A percentile compares a stretch with the other conserved stretches of the same genome.
Evolutionary conservation across 2,329 filamentous ascomycete genomes (phyloP).

Genomic region (Colletotrichum eremochloae): DNA sequence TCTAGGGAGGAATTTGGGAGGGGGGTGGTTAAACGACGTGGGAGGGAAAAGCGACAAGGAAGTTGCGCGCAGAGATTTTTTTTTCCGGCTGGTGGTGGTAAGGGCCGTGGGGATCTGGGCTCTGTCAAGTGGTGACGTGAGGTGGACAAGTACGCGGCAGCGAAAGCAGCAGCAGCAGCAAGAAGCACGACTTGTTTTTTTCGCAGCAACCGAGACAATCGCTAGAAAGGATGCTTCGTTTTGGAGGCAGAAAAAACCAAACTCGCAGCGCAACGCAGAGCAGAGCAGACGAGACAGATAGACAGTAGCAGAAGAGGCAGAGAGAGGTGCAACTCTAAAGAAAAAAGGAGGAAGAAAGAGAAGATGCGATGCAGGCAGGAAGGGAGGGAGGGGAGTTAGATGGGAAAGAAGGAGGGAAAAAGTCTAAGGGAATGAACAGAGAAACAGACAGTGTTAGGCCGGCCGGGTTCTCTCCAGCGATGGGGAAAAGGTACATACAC

Average conservation of each 20-base stretch:
- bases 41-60: constrained; percentile 39
- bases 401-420: constrained; percentile 44
- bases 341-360: constrained; percentile 38
- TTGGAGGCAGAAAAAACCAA: constrained; percentile 17
- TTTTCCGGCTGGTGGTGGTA: constrained; percentile 21
- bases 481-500: constrained; percentile 7
- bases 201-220: constrained; percentile 41
- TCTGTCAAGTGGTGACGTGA: constrained; percentile 41
- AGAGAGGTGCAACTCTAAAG: constrained; percentile 42
- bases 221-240: constrained; percentile 41
- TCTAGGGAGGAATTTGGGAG: constrained; percentile 32
- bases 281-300: constrained; percentile 45
- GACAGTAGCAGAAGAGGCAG: constrained; percentile 50
- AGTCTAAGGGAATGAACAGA: constrained; percentile 48
- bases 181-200: constrained; percentile 30
- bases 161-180: constrained; percentile 25
- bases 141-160: constrained; percentile 33
- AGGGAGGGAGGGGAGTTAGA: constrained; percentile 44
- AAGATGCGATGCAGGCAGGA: constrained; percentile 33
- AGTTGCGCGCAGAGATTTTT: constrained; percentile 41
- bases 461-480: constrained; percentile 41
- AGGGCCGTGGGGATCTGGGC: constrained; percentile 40
- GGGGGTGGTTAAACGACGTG: constrained; percentile 38
- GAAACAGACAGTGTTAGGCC: constrained; percentile 48
- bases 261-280: constrained; percentile 39